Base-by-base conservation (phyloP, 352 stramenopile genomes). In the Globisporangium heterothallicum region DNA sequence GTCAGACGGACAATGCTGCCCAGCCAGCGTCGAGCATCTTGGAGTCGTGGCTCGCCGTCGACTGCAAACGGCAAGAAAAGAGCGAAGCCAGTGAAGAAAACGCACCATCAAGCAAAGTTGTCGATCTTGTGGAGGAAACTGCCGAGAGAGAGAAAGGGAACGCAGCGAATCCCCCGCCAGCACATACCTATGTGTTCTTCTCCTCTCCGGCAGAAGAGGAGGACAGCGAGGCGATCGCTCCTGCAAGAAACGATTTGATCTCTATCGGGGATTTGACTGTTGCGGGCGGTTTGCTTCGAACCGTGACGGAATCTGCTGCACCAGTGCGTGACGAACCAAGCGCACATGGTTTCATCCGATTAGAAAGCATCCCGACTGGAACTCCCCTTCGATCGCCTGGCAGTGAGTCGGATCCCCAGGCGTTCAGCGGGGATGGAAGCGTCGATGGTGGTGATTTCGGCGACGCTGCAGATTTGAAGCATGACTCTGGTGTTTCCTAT, bases 191-290 rank as follows among this genome's bases (percentile, higher is more conserved):
- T 14, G 42, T 52, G n/a, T 10, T 58, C 6, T 58, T 58, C 42
- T 45, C 51, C 9, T 19, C 40, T 43, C 8, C 10, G 14, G 13
- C 30, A 13, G n/a, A 8, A 48, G 26, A 13, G 21, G 35, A 18
- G 10, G 6, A 24, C 16, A 36, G 30, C 16, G 30, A 36, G 30
- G 32, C 14, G 32, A 14, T n/a, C 22, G 14, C 18, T 25, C 6
- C 22, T 16, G 10, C 22, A 36, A 30, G 52, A 19, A 58, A 58
- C 13, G 52, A 58, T 53, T 19, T 58, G 30, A 58, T 58, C 24
- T 45, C 41, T 4, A 40, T 58, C 21, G 32, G 13, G 5, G 27
- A 27, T 16, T 9, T 22, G 32, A n/a, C 10, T 6, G 32, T 21
- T 6, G 19, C 26, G 6, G n/a, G 35, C 34, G 24, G 26, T 38